Base-by-base conservation (phyloP, 2,329 filamentous ascomycete genomes). In the Tolypocladium capitatum region DNA sequence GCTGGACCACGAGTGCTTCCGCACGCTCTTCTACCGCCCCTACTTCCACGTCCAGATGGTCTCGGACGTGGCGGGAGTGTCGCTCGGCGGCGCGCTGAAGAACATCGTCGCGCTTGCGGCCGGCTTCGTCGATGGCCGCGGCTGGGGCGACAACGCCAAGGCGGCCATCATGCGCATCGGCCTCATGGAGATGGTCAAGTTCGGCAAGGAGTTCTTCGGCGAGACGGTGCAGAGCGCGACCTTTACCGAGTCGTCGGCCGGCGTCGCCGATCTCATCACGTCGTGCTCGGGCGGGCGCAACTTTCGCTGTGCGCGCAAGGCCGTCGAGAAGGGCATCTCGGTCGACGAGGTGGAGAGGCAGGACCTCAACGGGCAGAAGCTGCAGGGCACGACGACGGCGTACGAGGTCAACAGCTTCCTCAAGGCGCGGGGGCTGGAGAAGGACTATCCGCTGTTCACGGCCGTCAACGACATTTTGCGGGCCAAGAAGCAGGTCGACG, bases 131-230 rank as follows among this genome's bases (percentile, higher is more conserved):
- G 88, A 95, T 55, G 92, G 92, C 33, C 80, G 91, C 52, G 91
- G 91, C 55, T 98, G 92, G 91, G 92, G 92, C 60, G 90, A 97
- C 72, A 98, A 97, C 58, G 91, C 91, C 55, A 97, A 98, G 72
- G 89, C 92, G n/a, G 92, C 92, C 42, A 83, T 98, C 51, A 97
- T 98, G 88, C 86, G 92, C 38, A 84, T 97, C 20, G 92, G 92
- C 8, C 79, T 98, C 42, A 76, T 96, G 57, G 92, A 98, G 69
- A 95, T 96, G 84, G 88, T 97, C 60, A 84, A 86, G 62, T 98
- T 98, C 57, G 91, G 91, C 54, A 88, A 90, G 65, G 81, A 84
- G 58, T 98, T 97, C 73, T 98, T 97, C 63, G 80, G 81, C 18
- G 78, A 90, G 58, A 86, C 85, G 1, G 83, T 92, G 27, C 78